phyloP scores from a whole-genome alignment of 2,329 filamentous ascomycete species.

The Fusarium sp. region DNA sequence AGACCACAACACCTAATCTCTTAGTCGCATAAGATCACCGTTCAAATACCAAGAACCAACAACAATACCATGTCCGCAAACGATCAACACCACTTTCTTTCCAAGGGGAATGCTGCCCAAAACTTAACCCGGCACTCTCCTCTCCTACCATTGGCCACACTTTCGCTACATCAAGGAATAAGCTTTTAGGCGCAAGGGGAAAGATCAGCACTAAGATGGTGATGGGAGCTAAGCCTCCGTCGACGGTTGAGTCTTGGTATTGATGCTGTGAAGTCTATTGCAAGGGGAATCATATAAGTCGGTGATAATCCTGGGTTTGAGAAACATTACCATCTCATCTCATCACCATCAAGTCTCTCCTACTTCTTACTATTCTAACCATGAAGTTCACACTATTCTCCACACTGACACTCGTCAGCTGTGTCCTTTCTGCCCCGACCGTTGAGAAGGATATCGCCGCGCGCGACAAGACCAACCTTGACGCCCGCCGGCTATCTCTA shows the following conservation, averaged over 20 bases:
- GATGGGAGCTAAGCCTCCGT: not conserved
- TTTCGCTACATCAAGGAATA: not conserved
- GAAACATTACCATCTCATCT: not conserved
- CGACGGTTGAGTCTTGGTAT: not conserved
- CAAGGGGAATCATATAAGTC: slow-evolving; percentile 7
- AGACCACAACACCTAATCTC: not conserved
- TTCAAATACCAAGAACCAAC: not conserved
- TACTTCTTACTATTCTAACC: not conserved
- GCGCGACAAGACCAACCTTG: not conserved
- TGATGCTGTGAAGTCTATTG: not conserved
- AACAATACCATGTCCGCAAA: not conserved
- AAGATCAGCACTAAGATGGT: slow-evolving; percentile 5
- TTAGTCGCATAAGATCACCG: not conserved
- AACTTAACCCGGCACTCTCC: not conserved
- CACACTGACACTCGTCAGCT: not conserved
- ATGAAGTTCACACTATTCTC: slow-evolving; percentile 30
- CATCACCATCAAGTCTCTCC: not conserved
- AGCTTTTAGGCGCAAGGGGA: not conserved
- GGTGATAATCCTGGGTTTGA: not conserved
- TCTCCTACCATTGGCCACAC: not conserved
- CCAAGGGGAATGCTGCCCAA: not conserved
- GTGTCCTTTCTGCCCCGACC: not conserved
- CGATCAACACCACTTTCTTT: not conserved
- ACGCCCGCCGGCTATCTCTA: not conserved
- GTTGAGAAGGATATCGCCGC: not conserved